These are phyloP conservation scores for Amanita subjunquillea DNA, from an alignment of 768 basidiomycete genomes.

Conservation along the genomic window DNA sequence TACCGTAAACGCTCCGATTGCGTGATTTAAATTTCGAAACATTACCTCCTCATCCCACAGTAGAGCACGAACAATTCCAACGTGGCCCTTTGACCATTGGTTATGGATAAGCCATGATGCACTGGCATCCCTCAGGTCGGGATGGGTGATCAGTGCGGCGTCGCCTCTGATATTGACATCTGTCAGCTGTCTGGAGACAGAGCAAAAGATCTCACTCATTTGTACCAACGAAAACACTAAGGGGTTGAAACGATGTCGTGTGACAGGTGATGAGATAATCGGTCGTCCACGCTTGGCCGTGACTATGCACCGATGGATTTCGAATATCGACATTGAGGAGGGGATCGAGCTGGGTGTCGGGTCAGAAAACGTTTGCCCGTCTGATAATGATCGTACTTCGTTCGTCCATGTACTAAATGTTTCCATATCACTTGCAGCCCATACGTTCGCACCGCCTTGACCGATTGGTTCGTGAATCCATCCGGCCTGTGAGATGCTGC, in stretches of 20 bases:
- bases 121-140: slow-evolving; percentile 22
- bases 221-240: slow-evolving; percentile 59
- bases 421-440: slow-evolving; percentile 94
- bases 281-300: slow-evolving; percentile 59
- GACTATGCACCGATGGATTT: slow-evolving; percentile 46
- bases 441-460: slow-evolving; percentile 32
- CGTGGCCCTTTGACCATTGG: slow-evolving; percentile 45
- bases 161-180: slow-evolving; percentile 36
- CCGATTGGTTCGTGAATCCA: slow-evolving; percentile 31
- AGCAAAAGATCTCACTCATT: slow-evolving; percentile 40
- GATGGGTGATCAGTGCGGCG: slow-evolving; percentile 40
- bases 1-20: neutral
- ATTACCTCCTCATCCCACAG: slow-evolving; percentile 45
- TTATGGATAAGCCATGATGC: slow-evolving; percentile 41
- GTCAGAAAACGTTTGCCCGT: neutral
- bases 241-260: slow-evolving; percentile 21
- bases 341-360: slow-evolving; percentile 43
- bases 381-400: slow-evolving; percentile 34
- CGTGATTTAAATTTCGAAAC: neutral
- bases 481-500: slow-evolving; percentile 69
- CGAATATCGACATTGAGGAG: slow-evolving; percentile 53
- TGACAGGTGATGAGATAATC: slow-evolving; percentile 63
- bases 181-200: neutral
- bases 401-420: slow-evolving; percentile 78
- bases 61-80: slow-evolving; percentile 45